Base-by-base conservation (phyloP, 1,139 yeast species). In the Suhomyces kunorum region DNA sequence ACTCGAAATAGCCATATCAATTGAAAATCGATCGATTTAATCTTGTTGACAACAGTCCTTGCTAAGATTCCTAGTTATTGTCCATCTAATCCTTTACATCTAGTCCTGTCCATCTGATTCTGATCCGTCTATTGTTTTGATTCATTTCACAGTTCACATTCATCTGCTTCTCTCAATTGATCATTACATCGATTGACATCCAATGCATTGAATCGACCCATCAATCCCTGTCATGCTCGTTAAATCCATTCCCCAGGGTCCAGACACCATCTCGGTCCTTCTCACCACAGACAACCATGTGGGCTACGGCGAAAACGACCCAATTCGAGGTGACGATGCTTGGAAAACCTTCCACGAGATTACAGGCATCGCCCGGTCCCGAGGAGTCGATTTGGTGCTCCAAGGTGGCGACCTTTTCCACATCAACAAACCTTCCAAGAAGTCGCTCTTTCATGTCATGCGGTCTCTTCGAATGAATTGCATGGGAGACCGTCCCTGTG, bases 251-350 rank as follows among this genome's bases (percentile, higher is more conserved):
- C 22, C 27, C 5, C 37, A 35, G 11, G 81, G 81, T 1, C 73
- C 73, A 14, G 76, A 84, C 58, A 87, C 96, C 0, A 78, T 90
- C 13, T 66, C 87, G 31, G 77, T 92, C 16, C 76, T 92, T 27
- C 64, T 92, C 15, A 89, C 98, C 2, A 89, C 98, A 1, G 99
- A 92, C 56, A 92, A 92, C 58, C 99, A 92, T 70, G 96, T 92
- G 22, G 99, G 99, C 1, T 90, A 83, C 58, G 81, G 81, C 45
- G 98, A 92, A 57, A 77, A 78, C 32, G 98, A 92, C 58, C 92
- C 96, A 1, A 81, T 92, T 8, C 74, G 95, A 20, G 96, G 97
- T 1, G 85, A 87, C 52, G 99, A 92, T 58, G 80, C 96, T 1
- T 86, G 95, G 83, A 74, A 64, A 39, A 87, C 96, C 0, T 92